phyloP scores from a whole-genome alignment of 805 yeast genomes.

The Lipomyces yamanashiensis region DNA sequence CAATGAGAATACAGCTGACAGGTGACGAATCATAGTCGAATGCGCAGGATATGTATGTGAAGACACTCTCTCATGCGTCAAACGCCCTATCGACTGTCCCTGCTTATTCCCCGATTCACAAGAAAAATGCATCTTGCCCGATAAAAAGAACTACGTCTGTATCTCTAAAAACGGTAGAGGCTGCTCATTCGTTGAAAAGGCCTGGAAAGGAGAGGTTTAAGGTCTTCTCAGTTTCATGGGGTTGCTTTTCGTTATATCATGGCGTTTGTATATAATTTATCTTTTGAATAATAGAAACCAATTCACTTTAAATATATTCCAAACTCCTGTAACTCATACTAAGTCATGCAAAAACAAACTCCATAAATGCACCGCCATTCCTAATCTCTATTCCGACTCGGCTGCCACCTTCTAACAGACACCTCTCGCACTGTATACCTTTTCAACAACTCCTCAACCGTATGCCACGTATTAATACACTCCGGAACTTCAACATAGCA shows the following conservation, averaged over 20 bases:
- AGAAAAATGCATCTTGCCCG: constrained; percentile 77
- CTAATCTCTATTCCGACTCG: constrained; percentile 79
- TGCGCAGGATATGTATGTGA: constrained; percentile 80
- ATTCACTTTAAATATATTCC: background rate
- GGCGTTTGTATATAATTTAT: background rate
- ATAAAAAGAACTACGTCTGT: constrained; percentile 68
- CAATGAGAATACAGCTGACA: background rate
- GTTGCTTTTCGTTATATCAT: background rate
- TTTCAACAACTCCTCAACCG: constrained; percentile 48
- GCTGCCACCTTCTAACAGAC: constrained; percentile 80
- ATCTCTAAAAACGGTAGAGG: constrained; percentile 74
- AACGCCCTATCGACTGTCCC: constrained; percentile 73
- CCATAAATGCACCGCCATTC: background rate
- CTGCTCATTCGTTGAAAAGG: constrained; percentile 83
- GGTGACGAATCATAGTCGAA: constrained; percentile 39
- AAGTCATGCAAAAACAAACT: background rate
- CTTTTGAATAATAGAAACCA: background rate
- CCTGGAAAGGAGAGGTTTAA: constrained; percentile 62
- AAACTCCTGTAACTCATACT: background rate
- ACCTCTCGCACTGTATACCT: constrained; percentile 65
- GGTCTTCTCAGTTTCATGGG: no score
- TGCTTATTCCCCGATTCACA: constrained; percentile 90
- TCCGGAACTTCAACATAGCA: constrained; percentile 66
- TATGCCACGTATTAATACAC: constrained; percentile 40
- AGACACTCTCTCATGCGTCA: constrained; percentile 80